These are phyloP conservation scores for Akanthomyces muscarius DNA, from an alignment of 2,329 filamentous ascomycete species.

Conservation along the genomic window DNA sequence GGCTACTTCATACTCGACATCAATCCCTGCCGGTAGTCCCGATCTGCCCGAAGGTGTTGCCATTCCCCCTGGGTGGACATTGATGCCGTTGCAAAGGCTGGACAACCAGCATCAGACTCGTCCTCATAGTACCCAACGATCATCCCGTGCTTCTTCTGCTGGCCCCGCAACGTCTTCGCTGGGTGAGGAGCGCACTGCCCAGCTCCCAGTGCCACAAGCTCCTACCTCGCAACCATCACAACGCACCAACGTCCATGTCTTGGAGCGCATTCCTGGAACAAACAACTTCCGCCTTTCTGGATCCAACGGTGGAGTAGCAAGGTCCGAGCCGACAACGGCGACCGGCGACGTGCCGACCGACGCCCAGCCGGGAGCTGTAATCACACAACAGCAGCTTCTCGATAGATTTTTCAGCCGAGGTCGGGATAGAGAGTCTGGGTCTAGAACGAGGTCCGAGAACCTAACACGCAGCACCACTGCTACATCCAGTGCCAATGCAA, in stretches of 20 bases:
- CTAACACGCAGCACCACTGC: conserved; percentile 4
- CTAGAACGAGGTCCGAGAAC: background rate
- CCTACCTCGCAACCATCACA: conserved; percentile 40
- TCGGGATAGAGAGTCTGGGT: conserved; percentile 18
- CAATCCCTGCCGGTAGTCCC: conserved; percentile 56
- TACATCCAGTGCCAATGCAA: background rate
- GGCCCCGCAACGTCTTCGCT: conserved; percentile 11
- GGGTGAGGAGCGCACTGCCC: background rate
- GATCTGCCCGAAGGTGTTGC: conserved; percentile 61
- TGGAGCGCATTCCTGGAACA: conserved; percentile 9
- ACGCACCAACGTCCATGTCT: conserved; percentile 26
- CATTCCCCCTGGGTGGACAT: conserved; percentile 61
- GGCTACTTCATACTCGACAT: conserved; percentile 39
- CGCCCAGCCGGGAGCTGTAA: background rate
- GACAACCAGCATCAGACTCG: conserved; percentile 31
- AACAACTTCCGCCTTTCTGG: conserved; percentile 6
- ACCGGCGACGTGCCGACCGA: background rate
- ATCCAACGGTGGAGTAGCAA: background rate
- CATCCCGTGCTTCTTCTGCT: conserved; percentile 12
- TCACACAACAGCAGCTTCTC: conserved; percentile 4
- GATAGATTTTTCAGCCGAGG: conserved; percentile 1
- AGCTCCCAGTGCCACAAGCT: background rate
- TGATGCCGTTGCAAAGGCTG: conserved; percentile 57
- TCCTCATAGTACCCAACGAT: conserved; percentile 3
- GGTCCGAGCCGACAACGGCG: background rate